Base-by-base conservation (phyloP, 176 grass and related monocot genomes). In the Juncus effusus region DNA sequence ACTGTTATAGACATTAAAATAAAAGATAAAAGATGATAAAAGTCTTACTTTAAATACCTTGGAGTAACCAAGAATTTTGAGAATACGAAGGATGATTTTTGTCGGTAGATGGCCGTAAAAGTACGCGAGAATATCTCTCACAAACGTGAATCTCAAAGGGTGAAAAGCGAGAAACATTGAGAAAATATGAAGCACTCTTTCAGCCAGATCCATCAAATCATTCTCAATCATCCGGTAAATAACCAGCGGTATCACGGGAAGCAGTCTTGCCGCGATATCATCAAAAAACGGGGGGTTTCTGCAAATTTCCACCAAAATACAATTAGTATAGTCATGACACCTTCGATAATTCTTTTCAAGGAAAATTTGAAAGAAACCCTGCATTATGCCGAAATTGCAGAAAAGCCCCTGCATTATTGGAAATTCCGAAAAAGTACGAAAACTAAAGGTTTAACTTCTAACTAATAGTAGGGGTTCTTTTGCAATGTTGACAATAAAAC, bases 171-270 rank as follows among this genome's bases (percentile, higher is more conserved):
- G 82, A 74, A 83, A 82, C 72, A 75, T 63, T 63, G 88, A 84
- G 83, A 92, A 99, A 56, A 77, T 71, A 80, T 77, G 75, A 72
- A 99, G 88, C 75, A 99, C 88, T 79, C 83, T 85, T 49, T 99
- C 94, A 54, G 88, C 85, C 38, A 89, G 84, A 74, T 99, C 94
- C 16, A 76, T 82, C 58, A 79, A 78, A 76, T 89, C 85, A 51
- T 99, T 99, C 69, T 99, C 94, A 53, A 99, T 99, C 69, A 99
- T 82, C 73, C 94, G 85, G 74, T 93, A 99, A 93, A 99, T 77
- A 76, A 99, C 88, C 60, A 99, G 73, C 2, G 85, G 94, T 44
- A 93, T 89, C 40, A 99, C 88, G 9, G 83, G 94, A 40, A 93
- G 86, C 72, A 99, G 72, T 42, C 94, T 88, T 7, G 88, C 94